Conservation (phyloP, 78 protist genomes). For the Cyanophora paradoxa region DNA sequence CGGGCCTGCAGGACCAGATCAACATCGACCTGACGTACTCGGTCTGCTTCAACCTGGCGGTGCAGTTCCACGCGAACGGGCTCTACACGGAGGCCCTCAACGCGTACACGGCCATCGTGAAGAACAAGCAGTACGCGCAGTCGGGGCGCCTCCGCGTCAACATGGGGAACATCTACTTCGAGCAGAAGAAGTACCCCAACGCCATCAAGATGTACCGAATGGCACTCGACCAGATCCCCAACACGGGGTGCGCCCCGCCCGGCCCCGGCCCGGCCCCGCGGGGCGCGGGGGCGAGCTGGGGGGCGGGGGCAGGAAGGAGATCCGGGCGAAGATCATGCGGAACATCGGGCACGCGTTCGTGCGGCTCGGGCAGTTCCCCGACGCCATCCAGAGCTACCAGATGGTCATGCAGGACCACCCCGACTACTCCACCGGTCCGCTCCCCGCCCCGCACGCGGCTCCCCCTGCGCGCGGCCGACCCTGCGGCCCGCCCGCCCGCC, state of each 20-base stretch:
- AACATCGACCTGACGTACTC: conserved; percentile 73
- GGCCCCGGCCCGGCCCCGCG: no score
- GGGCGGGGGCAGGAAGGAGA: no score
- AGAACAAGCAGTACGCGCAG: conserved; percentile 52
- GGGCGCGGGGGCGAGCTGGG: no score
- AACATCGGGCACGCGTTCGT: conserved; percentile 70
- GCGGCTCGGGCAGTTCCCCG: conserved; percentile 53
- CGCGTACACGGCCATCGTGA: conserved; percentile 53
- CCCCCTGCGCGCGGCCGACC: not conserved
- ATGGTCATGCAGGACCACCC: conserved; percentile 39
- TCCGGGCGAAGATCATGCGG: conserved; percentile 49
- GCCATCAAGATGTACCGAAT: conserved; percentile 74
- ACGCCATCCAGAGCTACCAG: conserved; percentile 55
- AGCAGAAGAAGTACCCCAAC: conserved; percentile 50
- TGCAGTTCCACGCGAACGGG: conserved; percentile 28
- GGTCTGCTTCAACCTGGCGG: conserved; percentile 65
- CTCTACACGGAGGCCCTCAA: conserved; percentile 49
- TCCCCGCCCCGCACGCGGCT: not conserved
- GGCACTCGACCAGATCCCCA: conserved; percentile 73
- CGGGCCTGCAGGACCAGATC: conserved; percentile 45
- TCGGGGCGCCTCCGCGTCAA: conserved; percentile 77
- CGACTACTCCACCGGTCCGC: conserved; percentile 31
- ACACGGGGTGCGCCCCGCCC: no score
- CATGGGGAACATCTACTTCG: conserved; percentile 79
- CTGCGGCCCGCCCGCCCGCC: not conserved